Evolutionary conservation across 352 stramenopile species (phyloP).

Genomic region (Pythium plurisporium): DNA sequence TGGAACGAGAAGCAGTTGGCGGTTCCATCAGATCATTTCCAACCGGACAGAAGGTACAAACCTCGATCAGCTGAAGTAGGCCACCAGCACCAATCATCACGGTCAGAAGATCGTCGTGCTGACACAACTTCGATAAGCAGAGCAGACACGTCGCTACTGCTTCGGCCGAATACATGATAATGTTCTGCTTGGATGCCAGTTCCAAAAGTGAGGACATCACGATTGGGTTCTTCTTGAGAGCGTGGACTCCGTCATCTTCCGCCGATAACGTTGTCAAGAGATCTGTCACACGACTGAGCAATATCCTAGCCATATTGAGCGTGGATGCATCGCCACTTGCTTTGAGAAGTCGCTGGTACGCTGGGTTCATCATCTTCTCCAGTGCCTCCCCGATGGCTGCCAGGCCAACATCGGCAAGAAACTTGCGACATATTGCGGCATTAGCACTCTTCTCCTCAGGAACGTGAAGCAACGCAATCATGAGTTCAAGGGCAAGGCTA

Average conservation of each 20-base stretch:
- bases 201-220: constrained; percentile 58
- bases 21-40: constrained; percentile 33
- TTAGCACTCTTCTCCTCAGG: constrained; percentile 49
- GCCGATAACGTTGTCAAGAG: constrained; percentile 49
- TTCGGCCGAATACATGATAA: constrained; percentile 55
- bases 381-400: constrained; percentile 48
- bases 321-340: constrained; percentile 21
- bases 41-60: constrained; percentile 53
- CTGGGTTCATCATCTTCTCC: constrained; percentile 62
- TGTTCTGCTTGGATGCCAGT: constrained; percentile 51
- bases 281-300: constrained; percentile 72
- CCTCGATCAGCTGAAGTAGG: constrained; percentile 63
- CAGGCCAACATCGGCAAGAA: constrained; percentile 52
- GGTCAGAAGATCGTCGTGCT: constrained; percentile 44
- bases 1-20: not conserved
- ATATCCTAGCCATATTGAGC: constrained; percentile 34
- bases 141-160: constrained; percentile 52
- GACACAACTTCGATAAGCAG: constrained; percentile 59
- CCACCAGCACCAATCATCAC: constrained; percentile 62
- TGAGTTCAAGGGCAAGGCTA: constrained; percentile 64
- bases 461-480: constrained; percentile 53
- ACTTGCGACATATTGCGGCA: constrained; percentile 42
- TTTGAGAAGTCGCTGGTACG: constrained; percentile 65
- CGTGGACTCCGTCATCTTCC: constrained; percentile 32
- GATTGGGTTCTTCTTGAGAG: constrained; percentile 54